Base-by-base conservation (phyloP, 2,329 filamentous ascomycete genomes). In the Diaporthe citriasiana region DNA sequence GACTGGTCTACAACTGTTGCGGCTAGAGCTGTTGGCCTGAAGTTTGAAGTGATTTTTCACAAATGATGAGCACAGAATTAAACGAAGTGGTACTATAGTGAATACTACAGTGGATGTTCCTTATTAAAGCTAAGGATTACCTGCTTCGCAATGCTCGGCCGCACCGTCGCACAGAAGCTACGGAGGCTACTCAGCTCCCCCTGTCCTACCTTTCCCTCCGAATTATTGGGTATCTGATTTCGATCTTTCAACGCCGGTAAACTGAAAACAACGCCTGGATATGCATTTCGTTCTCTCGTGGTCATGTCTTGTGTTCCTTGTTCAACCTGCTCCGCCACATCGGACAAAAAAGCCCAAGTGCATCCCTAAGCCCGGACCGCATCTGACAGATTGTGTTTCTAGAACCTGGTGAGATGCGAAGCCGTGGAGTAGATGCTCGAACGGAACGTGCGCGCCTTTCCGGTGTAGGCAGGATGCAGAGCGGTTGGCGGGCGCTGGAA, bases 401-500 rank as follows among this genome's bases (percentile, higher is more conserved):
- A 88, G 78, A 89, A 89, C 33, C 85, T 84, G 57, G 84, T 83
- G 79, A 90, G 83, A 76, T 88, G 81, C n/a, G 84, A 82, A 50
- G 82, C 87, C 75, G 84, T 85, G 57, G 87, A 89, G 79, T 90
- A 90, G 45, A 73, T 60, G 47, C 74, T 75, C 45, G 71, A 73
- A 10, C 63, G 63, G 45, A 51, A 66, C 7, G 63, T 66, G 30
- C 81, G 80, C 76, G 83, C 87, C 38, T 81, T 79, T 3, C 81
- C 82, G 42, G 81, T 81, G 77, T 87, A 83, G 66, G 86, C 85
- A 35, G 90, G 90, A 77, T 92, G 90, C 76, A 90, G 75, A 1
- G 88, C 88, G 10, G 90, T 90, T 38, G 88, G 85, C 1, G 91
- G 91, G 15, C 90, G 86, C 79, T 86, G 68, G 0, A 10, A 25